Evolutionary conservation across 768 basidiomycete species (phyloP).

Genomic region (Psilocybe subaeruginosa): DNA sequence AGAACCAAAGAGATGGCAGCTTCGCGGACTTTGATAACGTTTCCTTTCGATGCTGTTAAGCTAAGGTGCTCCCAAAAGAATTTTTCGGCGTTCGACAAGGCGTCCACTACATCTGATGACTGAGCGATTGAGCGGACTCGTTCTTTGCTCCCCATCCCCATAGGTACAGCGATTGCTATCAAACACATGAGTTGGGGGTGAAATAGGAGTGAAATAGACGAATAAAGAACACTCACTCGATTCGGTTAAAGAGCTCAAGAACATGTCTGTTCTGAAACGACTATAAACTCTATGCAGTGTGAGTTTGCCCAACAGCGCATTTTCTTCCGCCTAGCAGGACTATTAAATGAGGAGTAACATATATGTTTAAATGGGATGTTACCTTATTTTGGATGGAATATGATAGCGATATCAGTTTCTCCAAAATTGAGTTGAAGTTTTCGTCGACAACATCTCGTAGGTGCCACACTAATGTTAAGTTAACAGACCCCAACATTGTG

Average conservation of each 20-base stretch:
- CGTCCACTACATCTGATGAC: conserved; percentile 57
- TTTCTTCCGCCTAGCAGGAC: conserved; percentile 66
- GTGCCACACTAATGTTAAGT: conserved; percentile 57
- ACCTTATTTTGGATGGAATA: conserved; percentile 64
- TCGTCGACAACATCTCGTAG: conserved; percentile 58
- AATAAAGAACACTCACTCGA: conserved; percentile 62
- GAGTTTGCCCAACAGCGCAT: conserved; percentile 75
- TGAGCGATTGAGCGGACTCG: conserved; percentile 41
- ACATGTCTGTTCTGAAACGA: conserved; percentile 84
- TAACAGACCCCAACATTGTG: background rate
- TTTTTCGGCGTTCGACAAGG: conserved; percentile 69
- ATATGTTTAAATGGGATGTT: no score
- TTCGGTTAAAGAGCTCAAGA: conserved; percentile 87
- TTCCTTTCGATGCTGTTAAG: conserved; percentile 58
- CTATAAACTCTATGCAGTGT: conserved; percentile 77
- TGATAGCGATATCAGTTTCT: conserved; percentile 59
- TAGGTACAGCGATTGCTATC: conserved; percentile 81
- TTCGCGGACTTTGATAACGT: conserved; percentile 73
- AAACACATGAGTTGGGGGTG: conserved; percentile 3
- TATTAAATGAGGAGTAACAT: background rate
- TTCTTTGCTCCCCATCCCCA: conserved; percentile 65
- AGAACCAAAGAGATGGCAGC: conserved; percentile 71
- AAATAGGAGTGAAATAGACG: background rate
- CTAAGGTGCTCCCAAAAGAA: conserved; percentile 69
- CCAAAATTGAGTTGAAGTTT: conserved; percentile 55